Conservation (phyloP, 805 yeast genomes). For the Ogataea naganishii region DNA sequence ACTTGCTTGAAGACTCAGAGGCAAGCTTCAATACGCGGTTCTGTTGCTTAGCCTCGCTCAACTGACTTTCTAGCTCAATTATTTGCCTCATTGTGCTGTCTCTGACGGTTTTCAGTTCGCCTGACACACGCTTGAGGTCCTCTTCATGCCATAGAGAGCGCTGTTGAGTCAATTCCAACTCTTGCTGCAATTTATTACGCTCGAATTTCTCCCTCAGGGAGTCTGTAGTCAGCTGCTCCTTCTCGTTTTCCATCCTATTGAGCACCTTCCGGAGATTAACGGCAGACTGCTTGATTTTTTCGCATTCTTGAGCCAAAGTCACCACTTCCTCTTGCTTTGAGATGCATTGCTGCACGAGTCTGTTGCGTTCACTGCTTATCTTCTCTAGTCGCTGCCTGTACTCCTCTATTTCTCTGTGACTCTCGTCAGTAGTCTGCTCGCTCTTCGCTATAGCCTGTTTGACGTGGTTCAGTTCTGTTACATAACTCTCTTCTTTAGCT, state of each 20-base stretch:
- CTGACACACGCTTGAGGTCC: constrained; percentile 22
- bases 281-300: constrained; percentile 2
- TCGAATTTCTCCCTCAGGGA: constrained; percentile 16
- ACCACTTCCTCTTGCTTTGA: too few species aligned
- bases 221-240: constrained; percentile 18
- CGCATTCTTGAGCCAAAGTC: too few species aligned
- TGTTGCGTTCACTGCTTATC: too few species aligned
- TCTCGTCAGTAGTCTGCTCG: too few species aligned
- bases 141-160: constrained; percentile 26
- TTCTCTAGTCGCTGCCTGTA: too few species aligned
- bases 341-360: too few species aligned
- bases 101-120: constrained; percentile 19
- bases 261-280: constrained; percentile 3
- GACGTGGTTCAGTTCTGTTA: too few species aligned
- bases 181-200: constrained; percentile 19
- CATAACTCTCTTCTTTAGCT: too few species aligned
- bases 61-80: constrained; percentile 22
- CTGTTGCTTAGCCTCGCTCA: constrained; percentile 27
- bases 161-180: constrained; percentile 20
- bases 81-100: constrained; percentile 22
- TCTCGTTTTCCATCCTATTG: constrained; percentile 5
- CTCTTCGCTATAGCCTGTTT: too few species aligned
- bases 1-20: constrained; percentile 23
- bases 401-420: too few species aligned
- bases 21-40: constrained; percentile 16